These are phyloP conservation scores for Cladosporium sphaerospermum DNA, from an alignment of 2,329 filamentous ascomycete genomes.

Conservation along the genomic window DNA sequence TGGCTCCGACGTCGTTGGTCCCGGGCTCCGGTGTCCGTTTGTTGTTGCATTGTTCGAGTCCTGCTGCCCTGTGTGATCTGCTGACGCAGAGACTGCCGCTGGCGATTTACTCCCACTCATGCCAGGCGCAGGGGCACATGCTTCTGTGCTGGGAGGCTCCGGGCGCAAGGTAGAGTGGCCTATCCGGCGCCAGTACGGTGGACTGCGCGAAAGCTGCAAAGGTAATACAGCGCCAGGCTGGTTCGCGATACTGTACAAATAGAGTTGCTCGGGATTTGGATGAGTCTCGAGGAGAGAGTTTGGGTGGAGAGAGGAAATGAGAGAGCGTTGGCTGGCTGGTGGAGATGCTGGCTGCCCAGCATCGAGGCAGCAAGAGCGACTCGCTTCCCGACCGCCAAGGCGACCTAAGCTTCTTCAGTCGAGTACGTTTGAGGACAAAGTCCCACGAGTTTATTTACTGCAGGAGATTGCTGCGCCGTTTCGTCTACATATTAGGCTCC, in stretches of 20 bases:
- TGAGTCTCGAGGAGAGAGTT: conserved; percentile 2
- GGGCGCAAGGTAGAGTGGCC: conserved; percentile 4
- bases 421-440: too few species aligned
- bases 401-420: background rate
- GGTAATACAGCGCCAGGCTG: conserved; percentile 7
- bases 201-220: background rate
- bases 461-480: too few species aligned
- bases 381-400: background rate
- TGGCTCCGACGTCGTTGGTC: conserved; percentile 6
- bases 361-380: background rate
- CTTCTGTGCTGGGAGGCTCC: conserved; percentile 8
- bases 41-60: background rate
- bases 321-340: background rate
- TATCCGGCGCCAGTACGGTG: background rate
- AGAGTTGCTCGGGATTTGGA: background rate
- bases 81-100: conserved; percentile 15
- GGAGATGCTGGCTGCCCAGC: background rate
- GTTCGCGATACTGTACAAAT: conserved; percentile 11
- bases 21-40: conserved; percentile 8
- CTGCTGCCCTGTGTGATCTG: background rate
- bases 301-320: conserved; percentile 4
- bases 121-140: conserved; percentile 14
- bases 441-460: too few species aligned
- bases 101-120: conserved; percentile 28
- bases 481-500: too few species aligned